Evolutionary conservation across 192 early-diverging fungal species (phyloP).

Genomic region (Chytriomyces sp.): DNA sequence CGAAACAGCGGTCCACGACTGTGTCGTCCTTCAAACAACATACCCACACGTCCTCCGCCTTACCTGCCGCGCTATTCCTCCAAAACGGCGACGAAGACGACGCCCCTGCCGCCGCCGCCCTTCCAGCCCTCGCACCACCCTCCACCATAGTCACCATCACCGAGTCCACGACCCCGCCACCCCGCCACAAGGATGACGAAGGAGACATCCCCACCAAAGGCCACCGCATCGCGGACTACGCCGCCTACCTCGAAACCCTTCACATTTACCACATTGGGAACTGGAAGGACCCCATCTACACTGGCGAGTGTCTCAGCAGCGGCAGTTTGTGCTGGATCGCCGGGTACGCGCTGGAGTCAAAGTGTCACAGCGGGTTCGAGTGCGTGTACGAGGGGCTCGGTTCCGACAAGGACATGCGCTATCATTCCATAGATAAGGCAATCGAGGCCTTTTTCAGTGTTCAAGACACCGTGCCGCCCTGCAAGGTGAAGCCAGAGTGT

Average conservation of each 20-base stretch:
- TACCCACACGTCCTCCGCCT: neutral
- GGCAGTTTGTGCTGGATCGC: slow-evolving; percentile 68
- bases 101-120: neutral
- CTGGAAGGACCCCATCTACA: slow-evolving; percentile 87
- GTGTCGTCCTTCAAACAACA: too few species aligned
- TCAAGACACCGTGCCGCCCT: slow-evolving; percentile 48
- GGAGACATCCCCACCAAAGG: slow-evolving; percentile 16
- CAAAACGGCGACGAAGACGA: neutral
- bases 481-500: slow-evolving; percentile 61
- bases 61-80: neutral
- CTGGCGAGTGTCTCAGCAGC: slow-evolving; percentile 77
- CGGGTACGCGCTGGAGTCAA: slow-evolving; percentile 76
- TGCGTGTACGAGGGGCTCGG: slow-evolving; percentile 34
- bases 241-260: slow-evolving; percentile 50
- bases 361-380: slow-evolving; percentile 80
- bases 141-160: slow-evolving; percentile 26
- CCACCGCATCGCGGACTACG: slow-evolving; percentile 48
- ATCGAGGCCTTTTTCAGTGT: slow-evolving; percentile 66
- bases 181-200: neutral
- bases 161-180: neutral
- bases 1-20: neutral
- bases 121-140: neutral
- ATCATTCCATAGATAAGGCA: slow-evolving; percentile 78
- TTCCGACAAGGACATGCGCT: slow-evolving; percentile 52
- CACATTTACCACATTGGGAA: slow-evolving; percentile 93